phyloP scores from a whole-genome alignment of 202 grass and related monocot species.

The Panicum hallii region DNA sequence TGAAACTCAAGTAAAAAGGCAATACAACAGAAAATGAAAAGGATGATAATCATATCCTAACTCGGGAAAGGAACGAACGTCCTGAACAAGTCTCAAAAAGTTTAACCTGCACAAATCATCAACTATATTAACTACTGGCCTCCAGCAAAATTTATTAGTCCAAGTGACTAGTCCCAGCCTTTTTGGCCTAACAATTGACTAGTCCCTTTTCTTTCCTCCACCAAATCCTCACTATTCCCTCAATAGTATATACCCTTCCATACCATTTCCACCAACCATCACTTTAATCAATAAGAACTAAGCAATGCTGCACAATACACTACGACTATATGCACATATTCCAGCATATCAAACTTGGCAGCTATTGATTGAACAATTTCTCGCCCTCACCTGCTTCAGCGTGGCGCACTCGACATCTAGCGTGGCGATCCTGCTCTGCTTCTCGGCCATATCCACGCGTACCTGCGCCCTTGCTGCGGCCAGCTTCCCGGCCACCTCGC shows the following conservation, averaged over 20 bases:
- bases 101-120: slow-evolving; percentile 16
- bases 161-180: slow-evolving; percentile 13
- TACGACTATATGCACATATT: not conserved
- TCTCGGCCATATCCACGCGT: slow-evolving; percentile 55
- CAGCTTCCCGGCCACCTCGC: slow-evolving; percentile 57
- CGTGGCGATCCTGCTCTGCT: slow-evolving; percentile 58
- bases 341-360: not conserved
- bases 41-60: slow-evolving; percentile 11
- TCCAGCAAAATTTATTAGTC: slow-evolving; percentile 37
- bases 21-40: slow-evolving; percentile 6
- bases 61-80: not conserved
- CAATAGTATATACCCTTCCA: slow-evolving; percentile 4
- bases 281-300: not conserved
- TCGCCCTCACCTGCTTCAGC: slow-evolving; percentile 63
- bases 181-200: not conserved
- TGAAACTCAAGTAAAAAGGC: not conserved
- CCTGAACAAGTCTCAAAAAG: not conserved
- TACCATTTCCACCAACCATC: slow-evolving; percentile 5
- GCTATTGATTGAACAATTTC: slow-evolving; percentile 16
- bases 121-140: slow-evolving; percentile 2
- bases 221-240: slow-evolving; percentile 17
- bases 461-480: slow-evolving; percentile 48
- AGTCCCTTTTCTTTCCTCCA: not conserved
- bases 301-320: not conserved
- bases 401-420: slow-evolving; percentile 68